Evolutionary conservation across 1,139 yeast genomes (phyloP).

Genomic region (Saccharomyces pastorianus): DNA sequence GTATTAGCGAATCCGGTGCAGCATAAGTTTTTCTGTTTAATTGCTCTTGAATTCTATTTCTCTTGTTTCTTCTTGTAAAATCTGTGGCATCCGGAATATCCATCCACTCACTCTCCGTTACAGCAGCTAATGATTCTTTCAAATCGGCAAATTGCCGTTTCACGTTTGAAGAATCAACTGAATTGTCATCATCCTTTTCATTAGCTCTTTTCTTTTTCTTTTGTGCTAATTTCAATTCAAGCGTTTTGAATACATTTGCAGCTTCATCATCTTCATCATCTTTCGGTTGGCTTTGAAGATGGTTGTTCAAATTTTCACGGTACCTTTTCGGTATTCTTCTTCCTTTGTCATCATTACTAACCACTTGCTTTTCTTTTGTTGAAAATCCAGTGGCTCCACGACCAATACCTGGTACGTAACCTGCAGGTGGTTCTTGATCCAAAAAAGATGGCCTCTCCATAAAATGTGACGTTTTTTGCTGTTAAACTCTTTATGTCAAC

Average conservation of each 20-base stretch:
- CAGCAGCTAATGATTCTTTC: slow-evolving; percentile 51
- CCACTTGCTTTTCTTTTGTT: slow-evolving; percentile 58
- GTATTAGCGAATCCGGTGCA: slow-evolving; percentile 64
- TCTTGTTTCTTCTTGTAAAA: slow-evolving; percentile 68
- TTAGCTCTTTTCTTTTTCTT: slow-evolving; percentile 26
- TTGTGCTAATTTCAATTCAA: slow-evolving; percentile 50
- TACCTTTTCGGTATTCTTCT: slow-evolving; percentile 14
- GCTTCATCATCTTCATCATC: slow-evolving; percentile 51
- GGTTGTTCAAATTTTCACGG: slow-evolving; percentile 22
- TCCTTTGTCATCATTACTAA: slow-evolving; percentile 4
- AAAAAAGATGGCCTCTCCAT: slow-evolving; percentile 42
- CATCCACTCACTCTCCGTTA: slow-evolving; percentile 72
- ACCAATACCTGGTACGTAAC: slow-evolving; percentile 88
- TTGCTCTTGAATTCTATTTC: slow-evolving; percentile 57
- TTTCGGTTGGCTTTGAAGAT: slow-evolving; percentile 33
- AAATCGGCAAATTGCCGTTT: slow-evolving; percentile 47
- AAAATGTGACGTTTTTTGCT: neutral
- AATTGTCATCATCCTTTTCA: slow-evolving; percentile 19
- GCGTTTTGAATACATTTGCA: slow-evolving; percentile 53
- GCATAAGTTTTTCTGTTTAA: slow-evolving; percentile 67
- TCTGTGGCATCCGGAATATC: slow-evolving; percentile 84
- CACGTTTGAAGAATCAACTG: slow-evolving; percentile 17
- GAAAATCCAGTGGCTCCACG: slow-evolving; percentile 94
- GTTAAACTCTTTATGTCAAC: neutral
- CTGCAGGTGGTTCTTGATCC: slow-evolving; percentile 82